Conservation (phyloP, 2,329 filamentous ascomycete genomes). For the Drechslerella coelobrocha region DNA sequence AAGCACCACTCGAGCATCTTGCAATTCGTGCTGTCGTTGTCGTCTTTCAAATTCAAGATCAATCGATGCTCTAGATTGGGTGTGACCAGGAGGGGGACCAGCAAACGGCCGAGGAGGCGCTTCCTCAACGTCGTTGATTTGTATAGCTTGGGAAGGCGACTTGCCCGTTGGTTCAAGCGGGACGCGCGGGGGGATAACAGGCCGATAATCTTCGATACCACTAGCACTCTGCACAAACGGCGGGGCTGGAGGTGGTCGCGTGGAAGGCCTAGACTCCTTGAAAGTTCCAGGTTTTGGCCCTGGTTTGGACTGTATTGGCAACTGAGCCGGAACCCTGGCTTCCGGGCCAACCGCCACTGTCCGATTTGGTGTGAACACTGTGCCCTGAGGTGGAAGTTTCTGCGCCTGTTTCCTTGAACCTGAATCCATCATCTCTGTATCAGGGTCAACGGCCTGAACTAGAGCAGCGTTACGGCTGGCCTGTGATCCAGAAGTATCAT, state of each 20-base stretch:
- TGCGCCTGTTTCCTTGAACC: slow-evolving; percentile 24
- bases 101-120: slow-evolving; percentile 14
- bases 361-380: slow-evolving; percentile 32
- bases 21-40: slow-evolving; percentile 28
- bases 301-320: slow-evolving; percentile 42
- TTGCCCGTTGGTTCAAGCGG: slow-evolving; percentile 39
- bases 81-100: slow-evolving; percentile 18
- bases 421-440: slow-evolving; percentile 45
- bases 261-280: slow-evolving; percentile 39
- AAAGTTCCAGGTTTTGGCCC: slow-evolving; percentile 44
- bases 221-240: slow-evolving; percentile 45
- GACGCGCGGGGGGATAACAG: slow-evolving; percentile 33
- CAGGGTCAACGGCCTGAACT: slow-evolving; percentile 23
- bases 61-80: slow-evolving; percentile 8
- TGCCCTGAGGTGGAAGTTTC: slow-evolving; percentile 31
- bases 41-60: slow-evolving; percentile 37
- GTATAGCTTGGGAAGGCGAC: slow-evolving; percentile 32
- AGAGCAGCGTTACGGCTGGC: slow-evolving; percentile 29
- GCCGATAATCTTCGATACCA: slow-evolving; percentile 45
- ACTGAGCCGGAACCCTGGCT: slow-evolving; percentile 29
- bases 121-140: slow-evolving; percentile 34
- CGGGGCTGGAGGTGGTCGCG: slow-evolving; percentile 19
- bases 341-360: slow-evolving; percentile 40
- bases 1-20: slow-evolving; percentile 26
- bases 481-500: slow-evolving; percentile 60